phyloP scores from a whole-genome alignment of 1,284 basidiomycete species.

The Bjerkandera adusta region DNA sequence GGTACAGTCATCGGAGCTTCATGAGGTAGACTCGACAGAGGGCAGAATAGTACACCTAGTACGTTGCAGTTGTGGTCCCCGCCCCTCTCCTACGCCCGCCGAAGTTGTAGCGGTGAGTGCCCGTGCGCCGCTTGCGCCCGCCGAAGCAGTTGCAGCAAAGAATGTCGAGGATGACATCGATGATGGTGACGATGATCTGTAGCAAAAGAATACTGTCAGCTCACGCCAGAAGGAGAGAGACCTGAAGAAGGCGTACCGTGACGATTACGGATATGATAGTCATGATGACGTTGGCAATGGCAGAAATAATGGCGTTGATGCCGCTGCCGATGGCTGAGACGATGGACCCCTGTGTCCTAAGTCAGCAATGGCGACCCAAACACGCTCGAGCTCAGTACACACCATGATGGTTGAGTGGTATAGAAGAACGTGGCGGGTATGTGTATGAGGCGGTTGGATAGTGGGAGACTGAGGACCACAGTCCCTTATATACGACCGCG shows the following conservation, averaged over 20 bases:
- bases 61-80: slow-evolving; percentile 4
- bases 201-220: background rate
- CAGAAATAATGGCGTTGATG: slow-evolving; percentile 55
- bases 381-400: too few relatives aligned
- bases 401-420: too few relatives aligned
- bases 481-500: too few relatives aligned
- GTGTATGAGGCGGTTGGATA: too few relatives aligned
- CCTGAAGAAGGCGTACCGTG: slow-evolving; percentile 44
- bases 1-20: too few relatives aligned
- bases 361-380: too few relatives aligned
- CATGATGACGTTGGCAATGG: slow-evolving; percentile 55
- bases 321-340: slow-evolving; percentile 59
- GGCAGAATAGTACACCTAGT: background rate
- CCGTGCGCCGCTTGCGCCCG: slow-evolving; percentile 35
- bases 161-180: slow-evolving; percentile 57
- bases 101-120: slow-evolving; percentile 28
- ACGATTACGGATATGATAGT: slow-evolving; percentile 57
- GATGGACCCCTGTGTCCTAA: slow-evolving; percentile 58
- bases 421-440: too few relatives aligned
- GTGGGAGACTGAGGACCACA: too few relatives aligned
- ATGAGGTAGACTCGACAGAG: background rate
- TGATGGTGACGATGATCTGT: slow-evolving; percentile 61
- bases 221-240: background rate
- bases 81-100: slow-evolving; percentile 18
- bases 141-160: slow-evolving; percentile 57